Evolutionary conservation across 2,329 filamentous ascomycete genomes (phyloP).

Genomic region (Macroventuria anomochaeta): DNA sequence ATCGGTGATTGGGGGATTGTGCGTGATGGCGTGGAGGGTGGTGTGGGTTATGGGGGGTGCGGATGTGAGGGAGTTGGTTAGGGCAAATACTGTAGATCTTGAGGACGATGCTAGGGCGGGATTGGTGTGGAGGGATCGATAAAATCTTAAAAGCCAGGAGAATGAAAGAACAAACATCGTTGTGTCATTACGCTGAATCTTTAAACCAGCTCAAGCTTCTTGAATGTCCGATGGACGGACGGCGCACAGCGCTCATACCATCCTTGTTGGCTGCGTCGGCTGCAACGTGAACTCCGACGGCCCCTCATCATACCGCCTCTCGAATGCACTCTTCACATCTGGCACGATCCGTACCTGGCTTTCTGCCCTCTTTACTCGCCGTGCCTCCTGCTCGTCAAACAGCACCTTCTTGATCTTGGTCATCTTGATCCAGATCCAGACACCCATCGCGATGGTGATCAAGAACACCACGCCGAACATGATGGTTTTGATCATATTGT

Average conservation of each 20-base stretch:
- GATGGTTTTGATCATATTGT: slow-evolving; percentile 34
- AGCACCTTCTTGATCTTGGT: slow-evolving; percentile 39
- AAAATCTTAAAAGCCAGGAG: background rate
- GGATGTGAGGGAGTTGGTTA: background rate
- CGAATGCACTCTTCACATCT: slow-evolving; percentile 27
- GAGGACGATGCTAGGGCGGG: slow-evolving; percentile 1
- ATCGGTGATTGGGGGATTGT: background rate
- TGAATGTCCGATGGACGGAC: too few species aligned
- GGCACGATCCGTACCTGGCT: slow-evolving; percentile 22
- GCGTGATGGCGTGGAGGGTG: background rate
- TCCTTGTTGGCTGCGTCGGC: slow-evolving; percentile 31
- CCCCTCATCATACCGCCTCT: slow-evolving; percentile 28
- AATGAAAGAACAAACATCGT: background rate
- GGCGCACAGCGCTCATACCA: slow-evolving; percentile 24
- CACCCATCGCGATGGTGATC: slow-evolving; percentile 39
- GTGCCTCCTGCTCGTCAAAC: slow-evolving; percentile 41
- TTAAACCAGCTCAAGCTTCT: background rate
- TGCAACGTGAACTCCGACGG: slow-evolving; percentile 26
- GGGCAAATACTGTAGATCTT: slow-evolving; percentile 4
- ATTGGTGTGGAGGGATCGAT: slow-evolving; percentile 9
- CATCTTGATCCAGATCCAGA: slow-evolving; percentile 47
- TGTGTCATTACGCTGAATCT: slow-evolving; percentile 2
- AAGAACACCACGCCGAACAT: slow-evolving; percentile 42
- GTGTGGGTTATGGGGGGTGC: background rate
- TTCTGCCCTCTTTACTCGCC: slow-evolving; percentile 28